phyloP scores from a whole-genome alignment of 805 yeast genomes.

The Suhomyces faveliae region DNA sequence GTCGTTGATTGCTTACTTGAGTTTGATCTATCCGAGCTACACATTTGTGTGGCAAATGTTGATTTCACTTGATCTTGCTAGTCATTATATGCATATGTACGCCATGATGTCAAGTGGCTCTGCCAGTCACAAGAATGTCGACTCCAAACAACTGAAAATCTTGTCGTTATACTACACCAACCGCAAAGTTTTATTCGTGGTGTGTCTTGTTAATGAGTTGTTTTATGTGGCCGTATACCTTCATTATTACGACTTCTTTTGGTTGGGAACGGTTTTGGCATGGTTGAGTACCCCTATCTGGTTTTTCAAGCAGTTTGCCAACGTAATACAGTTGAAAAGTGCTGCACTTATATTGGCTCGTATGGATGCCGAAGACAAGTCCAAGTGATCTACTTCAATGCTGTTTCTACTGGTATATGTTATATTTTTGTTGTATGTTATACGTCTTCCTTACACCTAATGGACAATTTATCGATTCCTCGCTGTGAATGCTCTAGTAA shows the following conservation, averaged over 20 bases:
- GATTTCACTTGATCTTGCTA: slow-evolving; percentile 81
- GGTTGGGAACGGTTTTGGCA: slow-evolving; percentile 60
- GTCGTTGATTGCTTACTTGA: slow-evolving; percentile 82
- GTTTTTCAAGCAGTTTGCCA: slow-evolving; percentile 86
- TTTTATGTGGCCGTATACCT: slow-evolving; percentile 89
- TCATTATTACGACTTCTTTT: slow-evolving; percentile 59
- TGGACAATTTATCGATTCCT: slow-evolving; percentile 26
- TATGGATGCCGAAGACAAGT: slow-evolving; percentile 60
- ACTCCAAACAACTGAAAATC: slow-evolving; percentile 65
- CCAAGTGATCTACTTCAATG: slow-evolving; percentile 11
- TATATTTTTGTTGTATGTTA: neutral
- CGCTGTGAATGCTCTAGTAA: slow-evolving; percentile 30
- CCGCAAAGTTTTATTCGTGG: slow-evolving; percentile 75
- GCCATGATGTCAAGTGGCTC: slow-evolving; percentile 83
- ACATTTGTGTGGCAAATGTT: slow-evolving; percentile 75
- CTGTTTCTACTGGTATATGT: neutral
- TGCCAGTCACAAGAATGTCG: slow-evolving; percentile 79
- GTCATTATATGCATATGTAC: slow-evolving; percentile 98
- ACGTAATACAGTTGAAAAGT: slow-evolving; percentile 80
- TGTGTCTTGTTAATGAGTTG: slow-evolving; percentile 90
- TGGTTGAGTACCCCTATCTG: slow-evolving; percentile 78
- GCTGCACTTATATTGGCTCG: slow-evolving; percentile 83
- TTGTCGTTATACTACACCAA: slow-evolving; percentile 85
- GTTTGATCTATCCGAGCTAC: slow-evolving; percentile 73
- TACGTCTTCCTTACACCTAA: slow-evolving; percentile 28